phyloP scores from a whole-genome alignment of 129 eudicot genomes.

The Sambucus nigra region DNA sequence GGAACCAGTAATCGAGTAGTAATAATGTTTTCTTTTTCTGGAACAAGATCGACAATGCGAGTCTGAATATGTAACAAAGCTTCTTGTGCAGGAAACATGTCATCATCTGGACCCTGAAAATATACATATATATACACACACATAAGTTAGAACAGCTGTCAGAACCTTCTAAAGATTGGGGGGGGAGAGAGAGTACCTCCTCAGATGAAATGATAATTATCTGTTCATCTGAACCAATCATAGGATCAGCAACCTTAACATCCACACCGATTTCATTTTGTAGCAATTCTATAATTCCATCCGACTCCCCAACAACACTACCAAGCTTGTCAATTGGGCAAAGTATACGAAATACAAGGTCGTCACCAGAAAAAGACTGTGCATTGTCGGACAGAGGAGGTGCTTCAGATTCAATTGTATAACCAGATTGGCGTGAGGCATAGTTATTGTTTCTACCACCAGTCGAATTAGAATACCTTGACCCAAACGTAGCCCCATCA shows the following conservation, averaged over 20 bases:
- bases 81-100: conserved; percentile 98
- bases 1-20: conserved; percentile 82
- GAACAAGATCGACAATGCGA: conserved; percentile 75
- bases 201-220: conserved; percentile 68
- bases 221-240: conserved; percentile 73
- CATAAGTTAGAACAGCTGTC: conserved; percentile 14
- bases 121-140: conserved; percentile 5
- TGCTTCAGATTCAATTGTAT: conserved; percentile 40
- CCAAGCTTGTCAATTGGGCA: conserved; percentile 80
- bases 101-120: conserved; percentile 99
- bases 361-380: conserved; percentile 49
- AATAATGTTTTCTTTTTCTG: conserved; percentile 74
- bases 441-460: conserved; percentile 46
- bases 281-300: conserved; percentile 86
- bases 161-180: conserved; percentile 26
- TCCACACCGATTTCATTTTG: conserved; percentile 94
- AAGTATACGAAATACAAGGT: conserved; percentile 79
- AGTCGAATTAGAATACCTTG: conserved; percentile 45
- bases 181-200: conserved; percentile 56
- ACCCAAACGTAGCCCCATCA: conserved; percentile 51
- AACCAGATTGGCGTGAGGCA: conserved; percentile 51
- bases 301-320: conserved; percentile 70
- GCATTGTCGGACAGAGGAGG: conserved; percentile 42
- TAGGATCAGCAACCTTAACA: conserved; percentile 63
- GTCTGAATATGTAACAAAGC: conserved; percentile 95